Conservation (phyloP, 2,329 filamentous ascomycete species). For the Fusarium avenaceum region DNA sequence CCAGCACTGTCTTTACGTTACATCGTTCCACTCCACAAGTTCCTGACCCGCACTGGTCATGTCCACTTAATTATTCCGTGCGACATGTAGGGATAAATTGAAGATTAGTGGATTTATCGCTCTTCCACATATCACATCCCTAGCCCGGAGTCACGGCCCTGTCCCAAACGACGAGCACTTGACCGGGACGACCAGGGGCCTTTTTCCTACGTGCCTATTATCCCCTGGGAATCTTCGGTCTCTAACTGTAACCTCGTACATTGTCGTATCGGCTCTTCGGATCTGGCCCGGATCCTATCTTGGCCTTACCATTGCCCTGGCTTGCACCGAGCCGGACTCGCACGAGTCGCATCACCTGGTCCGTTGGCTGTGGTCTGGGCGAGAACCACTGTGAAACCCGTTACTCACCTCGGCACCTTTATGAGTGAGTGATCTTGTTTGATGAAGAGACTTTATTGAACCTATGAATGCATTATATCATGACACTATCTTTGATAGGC, state of each 20-base stretch:
- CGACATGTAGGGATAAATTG: slow-evolving; percentile 32
- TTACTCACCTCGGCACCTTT: too few species aligned
- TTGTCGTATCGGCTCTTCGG: slow-evolving; percentile 44
- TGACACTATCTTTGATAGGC: too few species aligned
- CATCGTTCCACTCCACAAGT: slow-evolving; percentile 47
- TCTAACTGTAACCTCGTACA: slow-evolving; percentile 34
- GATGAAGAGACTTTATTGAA: background rate
- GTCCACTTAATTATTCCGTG: slow-evolving; percentile 39
- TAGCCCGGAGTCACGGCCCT: slow-evolving; percentile 43
- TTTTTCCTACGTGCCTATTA: slow-evolving; percentile 27
- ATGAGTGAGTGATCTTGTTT: background rate
- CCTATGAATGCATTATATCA: background rate
- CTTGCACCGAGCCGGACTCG: slow-evolving; percentile 41
- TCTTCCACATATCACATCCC: slow-evolving; percentile 41
- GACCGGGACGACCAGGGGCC: slow-evolving; percentile 35
- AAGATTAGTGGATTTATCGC: slow-evolving; percentile 24
- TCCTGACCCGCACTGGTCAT: slow-evolving; percentile 35
- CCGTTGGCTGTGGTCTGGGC: slow-evolving; percentile 17
- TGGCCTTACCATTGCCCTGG: slow-evolving; percentile 38
- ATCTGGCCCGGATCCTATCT: slow-evolving; percentile 37
- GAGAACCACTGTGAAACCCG: background rate
- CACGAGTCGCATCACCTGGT: slow-evolving; percentile 45
- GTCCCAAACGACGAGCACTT: slow-evolving; percentile 30
- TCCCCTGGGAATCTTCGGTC: slow-evolving; percentile 23
- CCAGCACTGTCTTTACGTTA: slow-evolving; percentile 41